Evolutionary conservation across 768 basidiomycete species (phyloP), one percentile per base, ranked within the genome.

Genomic region (Auricularia heimuer): DNA sequence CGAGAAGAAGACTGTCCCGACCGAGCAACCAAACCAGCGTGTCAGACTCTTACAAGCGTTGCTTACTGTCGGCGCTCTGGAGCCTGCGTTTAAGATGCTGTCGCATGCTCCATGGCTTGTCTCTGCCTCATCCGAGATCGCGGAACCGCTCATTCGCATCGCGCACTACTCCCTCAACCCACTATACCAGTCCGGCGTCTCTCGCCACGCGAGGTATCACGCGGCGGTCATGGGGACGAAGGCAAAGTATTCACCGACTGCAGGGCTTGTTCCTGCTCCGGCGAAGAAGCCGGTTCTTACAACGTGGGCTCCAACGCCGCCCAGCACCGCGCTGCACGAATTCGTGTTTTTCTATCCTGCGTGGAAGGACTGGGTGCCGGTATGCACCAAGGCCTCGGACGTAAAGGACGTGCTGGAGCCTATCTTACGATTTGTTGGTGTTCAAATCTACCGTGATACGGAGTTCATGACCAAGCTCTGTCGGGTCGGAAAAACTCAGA

Each of bases 291-390:
- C 84, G 0, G 73, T 83, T 3, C 78, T 94, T n/a, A 91, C 92
- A 0, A 75, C 89, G 3, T 83, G 83, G 74, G 88, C 90, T 1
- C 95, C 95, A 3, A 83, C 84, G 12, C 94, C 95, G 33, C 89
- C 91, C 0, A 82, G 84, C 69, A 94, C 92, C 24, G 82, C 78
- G 63, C 81, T 79, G 3, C 82, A 81, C n/a, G 85, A 88, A 62
- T 96, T 92, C 70, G 83, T 92, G 4, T 97, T 92, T 80, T 98
- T 97, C 81, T 96, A 88, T 73, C 89, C 92, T 12, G 80, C 86
- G 64, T 98, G 94, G 94, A 73, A 76, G 14, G 83, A 88, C 56
- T 80, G 82, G 61, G 77, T 95, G 36, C 91, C 90, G 3, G 69
- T 85, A 36, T 88, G 88, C 71, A 75, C 78, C 6, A 78, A 78